Conservation (phyloP, 495 filamentous ascomycete species). For the Aspergillus diversus region DNA sequence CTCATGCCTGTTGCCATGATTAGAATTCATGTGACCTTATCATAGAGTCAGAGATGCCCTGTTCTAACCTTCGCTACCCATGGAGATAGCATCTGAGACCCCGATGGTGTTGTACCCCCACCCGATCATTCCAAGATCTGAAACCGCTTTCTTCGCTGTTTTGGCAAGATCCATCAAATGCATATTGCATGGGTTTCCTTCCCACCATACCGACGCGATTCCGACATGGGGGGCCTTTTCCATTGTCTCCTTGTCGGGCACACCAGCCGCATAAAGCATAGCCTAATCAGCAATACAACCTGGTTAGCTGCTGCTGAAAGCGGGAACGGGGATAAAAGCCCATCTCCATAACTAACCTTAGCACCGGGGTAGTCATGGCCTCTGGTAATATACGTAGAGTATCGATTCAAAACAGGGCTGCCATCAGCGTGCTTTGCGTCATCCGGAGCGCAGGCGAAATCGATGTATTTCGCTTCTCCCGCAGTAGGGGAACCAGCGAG, state of each 20-base stretch:
- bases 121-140: conserved; percentile 83
- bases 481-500: conserved; percentile 27
- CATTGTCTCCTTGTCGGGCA: conserved; percentile 83
- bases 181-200: conserved; percentile 90
- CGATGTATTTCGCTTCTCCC: conserved; percentile 59
- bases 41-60: background rate
- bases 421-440: conserved; percentile 62
- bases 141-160: conserved; percentile 81
- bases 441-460: conserved; percentile 62
- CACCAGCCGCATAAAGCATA: conserved; percentile 94
- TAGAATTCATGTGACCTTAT: background rate
- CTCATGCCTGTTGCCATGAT: conserved; percentile 73
- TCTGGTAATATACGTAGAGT: conserved; percentile 71
- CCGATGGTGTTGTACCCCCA: conserved; percentile 97
- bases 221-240: conserved; percentile 90
- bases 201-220: conserved; percentile 93
- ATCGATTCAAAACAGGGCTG: conserved; percentile 67
- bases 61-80: conserved; percentile 84
- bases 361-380: conserved; percentile 94
- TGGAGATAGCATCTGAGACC: conserved; percentile 92
- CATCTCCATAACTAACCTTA: conserved; percentile 56
- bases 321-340: background rate
- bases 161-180: conserved; percentile 82
- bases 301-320: background rate
- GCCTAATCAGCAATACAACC: conserved; percentile 53